Evolutionary conservation across 1,284 basidiomycete genomes (phyloP).

Genomic region (Kwoniella shivajii): DNA sequence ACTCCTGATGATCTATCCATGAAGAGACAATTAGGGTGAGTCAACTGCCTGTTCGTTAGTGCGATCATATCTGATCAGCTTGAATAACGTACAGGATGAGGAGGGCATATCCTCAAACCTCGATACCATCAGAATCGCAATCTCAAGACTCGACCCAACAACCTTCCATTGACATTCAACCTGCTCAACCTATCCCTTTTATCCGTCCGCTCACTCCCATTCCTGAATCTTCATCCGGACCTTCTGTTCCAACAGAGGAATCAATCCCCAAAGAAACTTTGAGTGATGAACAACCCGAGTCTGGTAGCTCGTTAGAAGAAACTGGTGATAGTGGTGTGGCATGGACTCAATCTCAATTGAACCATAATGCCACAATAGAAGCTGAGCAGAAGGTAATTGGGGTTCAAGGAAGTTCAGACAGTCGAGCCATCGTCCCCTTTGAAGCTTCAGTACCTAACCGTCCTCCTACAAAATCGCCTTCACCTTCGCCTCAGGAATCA

Average conservation of each 20-base stretch:
- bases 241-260: neutral
- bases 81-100: too few species aligned
- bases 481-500: neutral
- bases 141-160: conserved; percentile 23
- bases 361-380: neutral
- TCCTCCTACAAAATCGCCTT: neutral
- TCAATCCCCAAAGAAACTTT: neutral
- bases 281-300: too few species aligned
- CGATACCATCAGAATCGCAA: conserved; percentile 4
- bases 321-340: conserved; percentile 8
- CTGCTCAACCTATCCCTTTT: neutral
- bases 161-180: conserved; percentile 14
- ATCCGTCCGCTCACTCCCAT: too few species aligned
- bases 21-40: conserved; percentile 12
- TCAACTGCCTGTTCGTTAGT: neutral
- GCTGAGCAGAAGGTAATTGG: neutral
- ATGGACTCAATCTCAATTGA: conserved; percentile 14
- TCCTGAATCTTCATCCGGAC: neutral
- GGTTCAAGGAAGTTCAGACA: neutral
- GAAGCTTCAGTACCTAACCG: too few species aligned
- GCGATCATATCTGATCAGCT: too few species aligned
- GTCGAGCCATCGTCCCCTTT: neutral
- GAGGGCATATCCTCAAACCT: neutral
- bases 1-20: neutral
- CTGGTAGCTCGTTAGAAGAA: conserved; percentile 7